Conservation (phyloP, 805 yeast genomes). For the Candida golubevii region DNA sequence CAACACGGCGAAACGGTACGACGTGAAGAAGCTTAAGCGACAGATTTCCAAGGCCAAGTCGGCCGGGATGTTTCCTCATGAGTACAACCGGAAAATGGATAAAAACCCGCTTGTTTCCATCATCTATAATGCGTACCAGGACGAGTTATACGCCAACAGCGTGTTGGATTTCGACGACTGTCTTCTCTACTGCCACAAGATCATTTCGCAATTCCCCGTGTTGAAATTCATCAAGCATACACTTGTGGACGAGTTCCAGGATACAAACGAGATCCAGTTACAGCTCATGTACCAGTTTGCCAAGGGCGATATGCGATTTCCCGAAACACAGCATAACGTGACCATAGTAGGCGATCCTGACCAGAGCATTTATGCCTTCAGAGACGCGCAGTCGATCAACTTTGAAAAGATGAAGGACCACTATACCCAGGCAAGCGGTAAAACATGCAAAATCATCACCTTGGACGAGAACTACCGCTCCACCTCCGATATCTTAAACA, state of each 20-base stretch:
- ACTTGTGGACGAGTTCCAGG: conserved; percentile 92
- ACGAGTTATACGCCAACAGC: conserved; percentile 35
- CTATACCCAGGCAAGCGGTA: conserved; percentile 22
- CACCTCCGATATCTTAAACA: conserved; percentile 55
- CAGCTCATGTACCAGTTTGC: conserved; percentile 54
- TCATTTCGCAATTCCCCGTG: conserved; percentile 46
- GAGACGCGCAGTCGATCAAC: conserved; percentile 72
- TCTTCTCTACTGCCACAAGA: conserved; percentile 48
- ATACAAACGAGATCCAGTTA: conserved; percentile 76
- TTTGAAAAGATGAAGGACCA: conserved; percentile 51
- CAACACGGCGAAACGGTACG: conserved; percentile 30
- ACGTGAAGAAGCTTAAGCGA: conserved; percentile 36
- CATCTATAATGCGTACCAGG: conserved; percentile 53
- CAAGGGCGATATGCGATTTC: conserved; percentile 29
- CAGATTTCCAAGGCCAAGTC: conserved; percentile 58
- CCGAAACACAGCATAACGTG: conserved; percentile 44
- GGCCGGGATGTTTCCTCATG: conserved; percentile 42
- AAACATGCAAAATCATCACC: conserved; percentile 29
- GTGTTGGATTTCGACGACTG: conserved; percentile 83
- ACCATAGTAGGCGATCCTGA: conserved; percentile 97
- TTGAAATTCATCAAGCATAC: conserved; percentile 59
- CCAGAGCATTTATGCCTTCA: conserved; percentile 86
- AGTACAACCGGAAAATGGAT: conserved; percentile 22
- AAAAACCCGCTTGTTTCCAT: conserved; percentile 18
- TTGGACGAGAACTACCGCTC: conserved; percentile 80